These are phyloP conservation scores for Starmerella stigmatis DNA, from an alignment of 805 yeast species.

Conservation along the genomic window DNA sequence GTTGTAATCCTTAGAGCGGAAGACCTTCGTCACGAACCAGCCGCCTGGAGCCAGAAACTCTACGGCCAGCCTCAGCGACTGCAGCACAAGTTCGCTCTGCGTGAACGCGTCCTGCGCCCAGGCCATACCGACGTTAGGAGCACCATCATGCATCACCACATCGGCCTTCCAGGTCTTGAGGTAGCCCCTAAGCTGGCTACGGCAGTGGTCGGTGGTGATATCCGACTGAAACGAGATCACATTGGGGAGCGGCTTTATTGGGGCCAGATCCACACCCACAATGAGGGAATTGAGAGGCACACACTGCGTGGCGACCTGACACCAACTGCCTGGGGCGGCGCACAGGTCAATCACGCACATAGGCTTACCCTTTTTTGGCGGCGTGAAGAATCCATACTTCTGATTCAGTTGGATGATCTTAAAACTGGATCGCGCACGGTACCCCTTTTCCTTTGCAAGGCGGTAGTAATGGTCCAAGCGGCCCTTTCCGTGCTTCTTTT, in stretches of 20 bases:
- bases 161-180: constrained; percentile 99
- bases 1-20: constrained; percentile 97
- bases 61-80: constrained; percentile 85
- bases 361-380: constrained; percentile 49
- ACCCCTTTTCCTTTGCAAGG: constrained; percentile 95
- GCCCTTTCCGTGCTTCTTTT: constrained; percentile 94
- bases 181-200: constrained; percentile 86
- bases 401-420: constrained; percentile 91
- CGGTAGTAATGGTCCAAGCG: constrained; percentile 96
- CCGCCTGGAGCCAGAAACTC: constrained; percentile 89
- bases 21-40: constrained; percentile 89
- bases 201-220: constrained; percentile 95
- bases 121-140: constrained; percentile 99
- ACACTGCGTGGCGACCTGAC: constrained; percentile 91
- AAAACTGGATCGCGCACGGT: constrained; percentile 97
- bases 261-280: constrained; percentile 97
- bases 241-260: constrained; percentile 92
- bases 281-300: constrained; percentile 90
- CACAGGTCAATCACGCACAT: constrained; percentile 95
- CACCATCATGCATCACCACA: constrained; percentile 97
- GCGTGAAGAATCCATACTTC: constrained; percentile 89
- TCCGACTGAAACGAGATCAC: constrained; percentile 91
- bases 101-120: constrained; percentile 99
- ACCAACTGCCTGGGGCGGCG: constrained; percentile 99
- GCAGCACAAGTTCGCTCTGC: constrained; percentile 89